Evolutionary conservation across 2,329 filamentous ascomycete genomes (phyloP).

Genomic region (Chaetomium sp.): DNA sequence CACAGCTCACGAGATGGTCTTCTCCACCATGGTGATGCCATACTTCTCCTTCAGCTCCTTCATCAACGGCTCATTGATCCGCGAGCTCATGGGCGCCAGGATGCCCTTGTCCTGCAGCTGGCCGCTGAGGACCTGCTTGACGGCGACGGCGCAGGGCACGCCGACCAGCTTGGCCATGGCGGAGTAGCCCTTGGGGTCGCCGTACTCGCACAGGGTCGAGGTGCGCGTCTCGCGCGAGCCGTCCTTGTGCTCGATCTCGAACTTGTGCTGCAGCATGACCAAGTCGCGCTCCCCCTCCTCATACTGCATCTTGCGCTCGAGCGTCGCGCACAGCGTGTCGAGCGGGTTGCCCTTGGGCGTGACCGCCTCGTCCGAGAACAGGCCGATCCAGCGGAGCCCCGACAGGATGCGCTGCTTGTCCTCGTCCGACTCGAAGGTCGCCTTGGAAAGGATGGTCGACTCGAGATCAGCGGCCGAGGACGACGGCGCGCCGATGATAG

Average conservation of each 20-base stretch:
- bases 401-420: constrained; percentile 70
- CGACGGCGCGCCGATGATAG: constrained; percentile 71
- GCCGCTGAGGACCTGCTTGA: constrained; percentile 76
- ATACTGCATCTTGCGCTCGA: constrained; percentile 91
- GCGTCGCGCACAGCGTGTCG: constrained; percentile 85
- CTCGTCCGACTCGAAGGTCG: constrained; percentile 68
- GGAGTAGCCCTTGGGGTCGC: constrained; percentile 73
- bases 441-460: constrained; percentile 73
- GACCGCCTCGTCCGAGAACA: constrained; percentile 69
- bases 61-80: constrained; percentile 73
- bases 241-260: constrained; percentile 81
- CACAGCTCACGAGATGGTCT: constrained; percentile 51
- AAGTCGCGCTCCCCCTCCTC: constrained; percentile 81
- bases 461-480: constrained; percentile 69
- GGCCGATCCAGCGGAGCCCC: constrained; percentile 69
- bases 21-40: constrained; percentile 72
- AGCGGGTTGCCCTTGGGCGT: constrained; percentile 76
- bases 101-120: constrained; percentile 73
- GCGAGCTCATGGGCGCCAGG: constrained; percentile 71
- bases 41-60: constrained; percentile 78
- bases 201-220: constrained; percentile 81
- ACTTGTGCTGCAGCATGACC: constrained; percentile 79
- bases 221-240: constrained; percentile 76
- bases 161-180: constrained; percentile 69
- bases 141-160: constrained; percentile 62